Conservation (phyloP, 169 alveolate genomes). For the Eimeria maxima region DNA sequence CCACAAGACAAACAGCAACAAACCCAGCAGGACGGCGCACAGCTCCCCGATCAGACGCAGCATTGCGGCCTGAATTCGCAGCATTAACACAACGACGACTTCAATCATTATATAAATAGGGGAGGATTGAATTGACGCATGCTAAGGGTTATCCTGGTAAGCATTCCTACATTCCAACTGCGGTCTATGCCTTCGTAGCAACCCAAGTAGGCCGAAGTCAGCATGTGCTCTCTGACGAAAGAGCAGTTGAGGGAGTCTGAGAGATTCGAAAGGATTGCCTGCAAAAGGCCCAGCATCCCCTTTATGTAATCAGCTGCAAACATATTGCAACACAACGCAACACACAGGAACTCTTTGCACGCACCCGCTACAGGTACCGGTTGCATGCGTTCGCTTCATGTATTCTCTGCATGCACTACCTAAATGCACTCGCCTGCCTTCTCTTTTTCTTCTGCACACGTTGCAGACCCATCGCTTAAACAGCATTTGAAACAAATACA, state of each 20-base stretch:
- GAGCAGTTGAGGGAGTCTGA: background rate
- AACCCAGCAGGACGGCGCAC: background rate
- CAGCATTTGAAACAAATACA: too few species aligned
- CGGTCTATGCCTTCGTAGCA: slow-evolving; percentile 17
- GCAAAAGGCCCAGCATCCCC: background rate
- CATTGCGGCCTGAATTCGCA: background rate
- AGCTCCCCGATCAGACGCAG: slow-evolving; percentile 12
- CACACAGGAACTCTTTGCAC: too few species aligned
- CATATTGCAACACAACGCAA: background rate
- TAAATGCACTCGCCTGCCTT: too few species aligned
- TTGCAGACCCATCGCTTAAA: too few species aligned
- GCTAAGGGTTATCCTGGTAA: background rate
- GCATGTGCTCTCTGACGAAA: background rate
- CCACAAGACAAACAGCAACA: slow-evolving; percentile 11
- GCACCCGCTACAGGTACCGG: too few species aligned
- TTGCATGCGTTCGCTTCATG: too few species aligned
- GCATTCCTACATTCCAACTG: background rate
- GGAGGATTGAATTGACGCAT: too few species aligned
- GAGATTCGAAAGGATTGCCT: background rate
- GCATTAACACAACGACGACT: background rate
- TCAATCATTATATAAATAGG: background rate
- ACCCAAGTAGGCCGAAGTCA: background rate
- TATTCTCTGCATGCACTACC: too few species aligned
- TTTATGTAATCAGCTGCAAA: background rate
- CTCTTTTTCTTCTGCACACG: too few species aligned